Percentiles rank a stretch among this genome's conserved stretches.
Conservation (phyloP, 129 eudicot genomes). For the Lonicera japonica region DNA sequence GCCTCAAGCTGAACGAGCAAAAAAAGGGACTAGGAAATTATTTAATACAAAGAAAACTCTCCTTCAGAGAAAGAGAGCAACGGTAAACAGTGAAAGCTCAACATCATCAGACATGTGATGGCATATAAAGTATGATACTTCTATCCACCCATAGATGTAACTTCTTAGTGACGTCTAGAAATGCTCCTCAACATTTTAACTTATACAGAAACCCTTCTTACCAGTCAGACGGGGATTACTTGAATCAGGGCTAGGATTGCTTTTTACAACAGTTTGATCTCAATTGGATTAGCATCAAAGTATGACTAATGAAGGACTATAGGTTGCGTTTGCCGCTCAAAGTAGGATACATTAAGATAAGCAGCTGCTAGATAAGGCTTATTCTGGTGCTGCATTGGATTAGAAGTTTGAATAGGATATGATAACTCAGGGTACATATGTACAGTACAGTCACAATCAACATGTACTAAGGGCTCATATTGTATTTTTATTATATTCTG, state of each 20-base stretch:
- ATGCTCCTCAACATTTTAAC: neutral
- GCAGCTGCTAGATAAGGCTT: too few species aligned
- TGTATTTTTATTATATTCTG: too few species aligned
- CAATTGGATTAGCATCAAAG: too few species aligned
- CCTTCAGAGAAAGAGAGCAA: too few species aligned
- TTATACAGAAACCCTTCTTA: neutral
- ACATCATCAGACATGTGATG: neutral
- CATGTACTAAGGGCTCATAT: too few species aligned
- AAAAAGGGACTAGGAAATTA: neutral
- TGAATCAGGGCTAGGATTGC: neutral
- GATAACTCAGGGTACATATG: too few species aligned
- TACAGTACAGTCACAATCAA: too few species aligned
- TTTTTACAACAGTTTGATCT: neutral
- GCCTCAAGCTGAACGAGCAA: neutral
- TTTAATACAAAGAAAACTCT: neutral
- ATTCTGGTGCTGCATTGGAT: too few species aligned
- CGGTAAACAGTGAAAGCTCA: neutral
- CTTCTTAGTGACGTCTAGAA: neutral
- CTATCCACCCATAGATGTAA: neutral
- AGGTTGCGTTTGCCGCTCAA: too few species aligned
- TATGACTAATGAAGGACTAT: too few species aligned
- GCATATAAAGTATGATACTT: neutral
- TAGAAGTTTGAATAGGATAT: too few species aligned
- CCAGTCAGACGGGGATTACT: neutral
- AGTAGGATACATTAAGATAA: too few species aligned